Evolutionary conservation across 1,284 basidiomycete species (phyloP).

Genomic region (Takashimella koratensis): DNA sequence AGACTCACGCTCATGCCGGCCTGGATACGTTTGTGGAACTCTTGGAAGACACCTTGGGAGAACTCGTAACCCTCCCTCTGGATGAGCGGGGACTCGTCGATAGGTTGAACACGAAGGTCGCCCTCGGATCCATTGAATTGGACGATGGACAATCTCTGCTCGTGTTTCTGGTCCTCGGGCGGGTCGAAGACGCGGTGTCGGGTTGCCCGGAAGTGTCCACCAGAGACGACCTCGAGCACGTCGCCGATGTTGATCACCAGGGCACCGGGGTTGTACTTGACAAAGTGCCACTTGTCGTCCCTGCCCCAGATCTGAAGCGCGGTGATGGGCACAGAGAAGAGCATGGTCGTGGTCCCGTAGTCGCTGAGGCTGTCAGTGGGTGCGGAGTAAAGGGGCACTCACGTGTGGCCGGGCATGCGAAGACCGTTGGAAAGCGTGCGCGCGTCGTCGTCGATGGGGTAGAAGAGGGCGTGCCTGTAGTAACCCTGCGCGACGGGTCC

Average conservation of each 20-base stretch:
- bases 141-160: conserved; percentile 6
- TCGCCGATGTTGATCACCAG: conserved; percentile 17
- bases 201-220: conserved; percentile 36
- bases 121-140: conserved; percentile 7
- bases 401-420: conserved; percentile 43
- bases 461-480: conserved; percentile 45
- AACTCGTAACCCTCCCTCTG: conserved; percentile 4
- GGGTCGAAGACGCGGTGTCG: conserved; percentile 20
- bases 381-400: background rate
- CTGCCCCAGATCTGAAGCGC: conserved; percentile 47
- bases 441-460: conserved; percentile 37
- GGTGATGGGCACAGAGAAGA: conserved; percentile 48
- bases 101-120: conserved; percentile 7
- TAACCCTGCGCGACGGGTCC: conserved; percentile 42
- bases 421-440: conserved; percentile 44
- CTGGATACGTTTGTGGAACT: background rate
- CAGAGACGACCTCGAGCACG: conserved; percentile 15
- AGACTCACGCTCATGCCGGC: too few species aligned
- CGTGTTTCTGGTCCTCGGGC: conserved; percentile 12
- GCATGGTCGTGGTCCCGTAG: conserved; percentile 40
- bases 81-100: conserved; percentile 3
- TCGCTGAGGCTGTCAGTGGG: conserved; percentile 52
- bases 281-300: conserved; percentile 44
- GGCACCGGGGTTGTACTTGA: conserved; percentile 35
- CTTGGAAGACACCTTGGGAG: background rate